Percentiles rank a stretch among this genome's conserved stretches.
These are phyloP conservation scores for Westerdykella ornata DNA, from an alignment of 2,329 filamentous ascomycete species.

Conservation along the genomic window DNA sequence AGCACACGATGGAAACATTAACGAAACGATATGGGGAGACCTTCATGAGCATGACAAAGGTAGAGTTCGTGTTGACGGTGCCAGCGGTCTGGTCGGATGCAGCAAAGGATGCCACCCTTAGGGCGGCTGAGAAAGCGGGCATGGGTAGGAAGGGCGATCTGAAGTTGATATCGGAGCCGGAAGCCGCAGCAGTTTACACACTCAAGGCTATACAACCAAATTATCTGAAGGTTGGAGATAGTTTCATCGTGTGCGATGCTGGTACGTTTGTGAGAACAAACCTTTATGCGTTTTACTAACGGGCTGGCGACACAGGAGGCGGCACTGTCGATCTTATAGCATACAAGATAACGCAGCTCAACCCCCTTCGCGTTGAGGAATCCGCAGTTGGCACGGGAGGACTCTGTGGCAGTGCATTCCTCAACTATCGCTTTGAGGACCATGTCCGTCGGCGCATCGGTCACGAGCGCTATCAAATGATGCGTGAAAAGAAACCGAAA, in stretches of 20 bases:
- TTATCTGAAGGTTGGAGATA: slow-evolving; percentile 60
- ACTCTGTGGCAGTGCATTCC: slow-evolving; percentile 68
- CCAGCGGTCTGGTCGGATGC: slow-evolving; percentile 80
- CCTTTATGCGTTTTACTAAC: slow-evolving; percentile 3
- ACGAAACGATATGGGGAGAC: slow-evolving; percentile 67
- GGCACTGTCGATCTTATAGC: slow-evolving; percentile 69
- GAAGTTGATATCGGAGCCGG: slow-evolving; percentile 71
- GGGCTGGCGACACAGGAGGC: slow-evolving; percentile 34
- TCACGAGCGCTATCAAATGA: slow-evolving; percentile 60
- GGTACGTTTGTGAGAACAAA: slow-evolving; percentile 17
- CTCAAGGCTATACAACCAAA: slow-evolving; percentile 73
- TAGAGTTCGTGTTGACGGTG: slow-evolving; percentile 68
- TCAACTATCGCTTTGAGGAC: slow-evolving; percentile 77
- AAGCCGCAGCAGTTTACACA: slow-evolving; percentile 73
- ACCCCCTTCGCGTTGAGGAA: slow-evolving; percentile 67
- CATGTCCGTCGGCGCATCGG: slow-evolving; percentile 64
- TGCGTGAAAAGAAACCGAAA: slow-evolving; percentile 70
- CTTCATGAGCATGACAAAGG: slow-evolving; percentile 68
- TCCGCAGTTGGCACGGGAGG: slow-evolving; percentile 73
- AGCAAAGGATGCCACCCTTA: slow-evolving; percentile 74
- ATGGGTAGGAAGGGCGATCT: slow-evolving; percentile 66
- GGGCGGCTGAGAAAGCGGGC: slow-evolving; percentile 69
- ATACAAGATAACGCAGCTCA: slow-evolving; percentile 69
- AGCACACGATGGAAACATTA: slow-evolving; percentile 72
- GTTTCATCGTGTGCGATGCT: slow-evolving; percentile 54